Evolutionary conservation across 768 basidiomycete genomes (phyloP).

Genomic region (Cantharellus cinnabarinus): DNA sequence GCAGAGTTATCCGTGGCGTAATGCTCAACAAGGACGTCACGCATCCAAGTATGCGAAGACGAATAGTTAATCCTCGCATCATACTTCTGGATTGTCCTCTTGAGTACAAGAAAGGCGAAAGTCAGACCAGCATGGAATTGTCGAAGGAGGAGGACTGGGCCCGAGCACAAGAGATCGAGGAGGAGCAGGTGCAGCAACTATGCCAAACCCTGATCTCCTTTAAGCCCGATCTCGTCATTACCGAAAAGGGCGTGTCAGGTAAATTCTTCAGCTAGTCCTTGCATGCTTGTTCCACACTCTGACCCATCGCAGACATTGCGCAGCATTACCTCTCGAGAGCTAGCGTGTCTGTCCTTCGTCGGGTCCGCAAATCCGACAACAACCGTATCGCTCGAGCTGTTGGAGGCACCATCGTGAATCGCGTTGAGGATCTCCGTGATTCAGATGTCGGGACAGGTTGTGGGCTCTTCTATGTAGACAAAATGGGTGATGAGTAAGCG

Average conservation of each 20-base stretch:
- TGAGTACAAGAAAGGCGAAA: slow-evolving; percentile 98
- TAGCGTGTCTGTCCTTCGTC: slow-evolving; percentile 80
- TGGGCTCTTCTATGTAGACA: slow-evolving; percentile 91
- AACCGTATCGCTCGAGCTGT: slow-evolving; percentile 93
- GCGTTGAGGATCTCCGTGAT: slow-evolving; percentile 84
- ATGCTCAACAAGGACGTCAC: slow-evolving; percentile 99
- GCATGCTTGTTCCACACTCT: neutral
- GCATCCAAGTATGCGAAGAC: slow-evolving; percentile 85
- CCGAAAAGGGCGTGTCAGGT: slow-evolving; percentile 97
- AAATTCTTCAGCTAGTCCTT: slow-evolving; percentile 13
- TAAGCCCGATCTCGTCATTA: slow-evolving; percentile 86
- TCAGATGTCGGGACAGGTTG: slow-evolving; percentile 81
- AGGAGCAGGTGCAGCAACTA: slow-evolving; percentile 83
- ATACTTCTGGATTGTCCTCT: slow-evolving; percentile 83
- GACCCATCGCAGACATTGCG: slow-evolving; percentile 46
- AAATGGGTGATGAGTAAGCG: slow-evolving; percentile 80
- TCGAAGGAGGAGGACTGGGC: slow-evolving; percentile 87
- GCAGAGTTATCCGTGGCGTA: slow-evolving; percentile 67
- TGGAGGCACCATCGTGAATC: slow-evolving; percentile 92
- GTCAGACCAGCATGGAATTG: slow-evolving; percentile 97
- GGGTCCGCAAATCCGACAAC: slow-evolving; percentile 98
- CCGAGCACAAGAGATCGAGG: slow-evolving; percentile 80
- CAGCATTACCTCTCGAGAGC: slow-evolving; percentile 77
- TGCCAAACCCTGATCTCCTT: slow-evolving; percentile 76
- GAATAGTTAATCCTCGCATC: slow-evolving; percentile 78